phyloP scores from a whole-genome alignment of 345 rosid genomes.

The Cardamine chenopodiifolia region DNA sequence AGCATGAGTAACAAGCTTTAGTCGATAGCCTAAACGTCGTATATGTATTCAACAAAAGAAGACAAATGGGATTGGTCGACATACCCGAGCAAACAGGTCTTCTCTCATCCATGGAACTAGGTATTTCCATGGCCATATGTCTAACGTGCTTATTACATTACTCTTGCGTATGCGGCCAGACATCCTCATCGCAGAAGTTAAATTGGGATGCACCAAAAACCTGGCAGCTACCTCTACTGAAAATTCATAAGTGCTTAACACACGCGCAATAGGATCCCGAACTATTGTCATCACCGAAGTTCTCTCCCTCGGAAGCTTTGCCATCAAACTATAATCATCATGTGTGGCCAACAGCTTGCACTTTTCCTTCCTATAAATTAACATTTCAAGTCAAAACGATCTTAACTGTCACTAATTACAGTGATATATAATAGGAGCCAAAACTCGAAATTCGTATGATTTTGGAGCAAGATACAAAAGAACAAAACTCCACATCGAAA shows the following conservation, averaged over 20 bases:
- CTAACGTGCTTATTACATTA: constrained; percentile 81
- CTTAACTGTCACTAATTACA: constrained; percentile 1
- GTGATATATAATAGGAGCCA: not conserved
- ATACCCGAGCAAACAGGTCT: constrained; percentile 91
- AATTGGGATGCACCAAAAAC: constrained; percentile 93
- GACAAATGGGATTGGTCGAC: constrained; percentile 12
- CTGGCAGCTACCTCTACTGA: constrained; percentile 96
- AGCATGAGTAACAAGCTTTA: constrained; percentile 30
- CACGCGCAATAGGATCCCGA: constrained; percentile 84
- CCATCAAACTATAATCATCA: constrained; percentile 95
- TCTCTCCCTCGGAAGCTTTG: constrained; percentile 75
- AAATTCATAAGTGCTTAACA: constrained; percentile 92
- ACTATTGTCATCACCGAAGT: constrained; percentile 92
- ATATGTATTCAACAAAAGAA: constrained; percentile 15
- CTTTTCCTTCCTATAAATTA: constrained; percentile 62
- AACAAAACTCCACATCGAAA: not conserved
- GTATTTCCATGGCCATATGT: constrained; percentile 99
- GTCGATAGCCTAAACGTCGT: not conserved
- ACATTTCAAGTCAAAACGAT: not conserved
- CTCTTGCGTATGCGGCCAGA: constrained; percentile 63
- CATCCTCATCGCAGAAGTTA: constrained; percentile 76
- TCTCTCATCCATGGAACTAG: constrained; percentile 99
- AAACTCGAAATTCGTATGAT: not conserved
- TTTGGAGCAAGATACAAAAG: not conserved
- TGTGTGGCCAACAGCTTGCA: constrained; percentile 88